Evolutionary conservation across 441 rosid species (phyloP), one percentile per base, ranked within the genome.

Genomic region (Isatis lusitanica): DNA sequence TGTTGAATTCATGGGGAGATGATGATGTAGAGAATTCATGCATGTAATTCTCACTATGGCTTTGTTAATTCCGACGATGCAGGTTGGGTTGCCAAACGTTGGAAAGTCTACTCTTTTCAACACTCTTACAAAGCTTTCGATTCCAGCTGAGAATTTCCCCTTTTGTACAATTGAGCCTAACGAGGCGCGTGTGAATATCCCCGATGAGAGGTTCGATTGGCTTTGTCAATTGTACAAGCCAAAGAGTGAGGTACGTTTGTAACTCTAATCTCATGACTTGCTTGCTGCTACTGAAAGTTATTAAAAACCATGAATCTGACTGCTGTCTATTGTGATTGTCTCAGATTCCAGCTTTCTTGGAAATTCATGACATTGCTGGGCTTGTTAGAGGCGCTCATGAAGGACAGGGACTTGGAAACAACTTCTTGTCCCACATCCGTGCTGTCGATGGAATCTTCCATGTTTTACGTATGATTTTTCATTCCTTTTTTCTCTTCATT

Each of bases 381-480:
- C 85, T 96, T 17, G 98, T 96, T 71, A 84, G 83, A 84, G 99
- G 99, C 66, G 99, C 99, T 52, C 99, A 96, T 79, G 71, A 88
- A 83, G 99, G 99, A 38, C 97, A 93, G 79, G 99, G 99, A 18
- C 76, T 96, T 85, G 99, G 99, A 74, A 96, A 96, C 83, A 93
- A 74, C 83, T 96, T 96, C 85, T 81, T 96, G 78, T 96, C 99
- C 44, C 99, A 96, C 73, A 96, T 96, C 58, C 97, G 98, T 61
- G 99, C 99, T 0, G 99, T 96, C 79, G 99, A 96, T 86, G 99
- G 98, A 76, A 93, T 96, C 75, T 96, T 93, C 83, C 99, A 96
- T 80, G 98, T 96, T 70, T 63, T 96, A 52, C 97, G 98, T 95
- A 87, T 84, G 94, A 21, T 57, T 44, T 55, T 50, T 21, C 7